phyloP scores from a whole-genome alignment of 371 early-diverging fungal genomes.

The Syncephalis fuscata region DNA sequence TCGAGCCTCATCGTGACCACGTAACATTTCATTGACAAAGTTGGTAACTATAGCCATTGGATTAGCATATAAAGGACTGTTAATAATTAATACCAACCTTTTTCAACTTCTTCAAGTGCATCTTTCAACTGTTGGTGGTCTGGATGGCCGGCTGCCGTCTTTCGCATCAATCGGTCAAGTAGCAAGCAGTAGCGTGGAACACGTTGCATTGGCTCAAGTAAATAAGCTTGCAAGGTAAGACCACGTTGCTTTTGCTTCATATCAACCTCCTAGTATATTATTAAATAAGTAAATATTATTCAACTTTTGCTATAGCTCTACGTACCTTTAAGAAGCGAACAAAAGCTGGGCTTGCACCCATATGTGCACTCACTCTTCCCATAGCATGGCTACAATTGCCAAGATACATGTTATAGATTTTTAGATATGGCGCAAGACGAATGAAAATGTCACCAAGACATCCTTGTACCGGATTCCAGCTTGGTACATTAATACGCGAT shows the following conservation, averaged over 20 bases:
- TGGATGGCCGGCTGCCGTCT: slow-evolving; percentile 37
- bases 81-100: slow-evolving; percentile 18
- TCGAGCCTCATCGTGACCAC: slow-evolving; percentile 49
- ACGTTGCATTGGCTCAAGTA: neutral
- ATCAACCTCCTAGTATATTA: neutral
- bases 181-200: slow-evolving; percentile 45
- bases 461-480: slow-evolving; percentile 28
- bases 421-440: slow-evolving; percentile 36
- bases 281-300: slow-evolving; percentile 15
- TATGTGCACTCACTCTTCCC: slow-evolving; percentile 15
- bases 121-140: slow-evolving; percentile 31
- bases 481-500: slow-evolving; percentile 16
- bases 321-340: slow-evolving; percentile 19
- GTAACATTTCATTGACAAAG: slow-evolving; percentile 59
- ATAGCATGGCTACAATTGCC: slow-evolving; percentile 19
- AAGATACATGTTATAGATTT: slow-evolving; percentile 49
- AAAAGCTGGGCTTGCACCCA: slow-evolving; percentile 16
- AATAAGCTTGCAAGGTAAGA: neutral
- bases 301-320: no score
- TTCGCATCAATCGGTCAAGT: slow-evolving; percentile 41
- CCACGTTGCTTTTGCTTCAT: no score
- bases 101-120: slow-evolving; percentile 36
- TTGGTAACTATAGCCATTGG: slow-evolving; percentile 9
- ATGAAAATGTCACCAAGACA: slow-evolving; percentile 50
- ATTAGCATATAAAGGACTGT: neutral